Evolutionary conservation across 176 grass and related monocot genomes (phyloP), one percentile per base, ranked within the genome.

Genomic region (Guadua angustifolia): DNA sequence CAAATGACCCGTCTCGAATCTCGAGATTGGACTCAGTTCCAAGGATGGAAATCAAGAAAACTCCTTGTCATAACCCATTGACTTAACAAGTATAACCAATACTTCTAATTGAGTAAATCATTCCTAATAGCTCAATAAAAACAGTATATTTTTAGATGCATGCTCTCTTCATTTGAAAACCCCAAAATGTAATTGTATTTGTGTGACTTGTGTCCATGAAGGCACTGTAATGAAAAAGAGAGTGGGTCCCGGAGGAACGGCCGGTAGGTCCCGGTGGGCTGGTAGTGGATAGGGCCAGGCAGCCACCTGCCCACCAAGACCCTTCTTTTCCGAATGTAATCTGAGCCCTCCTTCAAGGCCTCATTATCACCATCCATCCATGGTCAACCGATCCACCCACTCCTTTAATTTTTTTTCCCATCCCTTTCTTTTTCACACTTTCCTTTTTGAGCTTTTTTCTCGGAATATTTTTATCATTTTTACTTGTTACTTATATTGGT

Each of bases 241-340:
- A 24, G 17, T 29, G 73, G 83, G 79, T 45, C 83, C 73, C 5
- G 7, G n/a, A 38, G 1, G 45, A 71, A 78, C 47, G 36, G 88
- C 38, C 47, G 55, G 56, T 36, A 12, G 88, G 83, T 57, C 83
- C 83, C 79, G 18, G 57, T 24, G 58, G 32, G 46, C 38, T 26
- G 66, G 21, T 73, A 78, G 83, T 86, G 66, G 79, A 82, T 90
- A 90, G 79, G 81, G 73, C 64, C 83, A 66, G 73, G 0, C 73
- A 66, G 25, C 55, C 82, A 86, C 77, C 83, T 73, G 45, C 80
- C 53, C 44, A 53, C 58, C 40, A 45, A 4, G 38, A 40, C 57
- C 43, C 63, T 51, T 77, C 57, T 82, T 90, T 86, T 64, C 56
- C 0, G 26, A 21, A 29, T 70, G 35, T 70, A 70, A 69, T 57